Evolutionary conservation across 192 early-diverging fungal genomes (phyloP).

Genomic region (Chytriomyces hyalinus): DNA sequence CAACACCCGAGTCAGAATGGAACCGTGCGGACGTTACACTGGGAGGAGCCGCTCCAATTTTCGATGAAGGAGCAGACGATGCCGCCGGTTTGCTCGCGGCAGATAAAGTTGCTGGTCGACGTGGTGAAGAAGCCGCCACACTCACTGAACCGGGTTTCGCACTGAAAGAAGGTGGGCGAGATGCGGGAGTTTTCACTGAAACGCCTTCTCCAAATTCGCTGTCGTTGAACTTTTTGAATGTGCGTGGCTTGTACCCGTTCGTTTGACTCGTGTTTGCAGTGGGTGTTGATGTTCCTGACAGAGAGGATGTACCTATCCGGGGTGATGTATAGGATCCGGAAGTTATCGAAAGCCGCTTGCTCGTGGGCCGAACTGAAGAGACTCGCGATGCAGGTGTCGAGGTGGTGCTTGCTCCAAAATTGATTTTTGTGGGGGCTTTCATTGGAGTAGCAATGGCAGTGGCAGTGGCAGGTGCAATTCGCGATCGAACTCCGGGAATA

Average conservation of each 20-base stretch:
- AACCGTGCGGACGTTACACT: neutral
- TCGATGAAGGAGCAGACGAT: too few relatives aligned
- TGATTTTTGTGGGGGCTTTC: conserved; percentile 22
- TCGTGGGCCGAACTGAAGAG: neutral
- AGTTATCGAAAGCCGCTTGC: neutral
- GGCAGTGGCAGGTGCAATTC: neutral
- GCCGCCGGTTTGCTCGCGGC: neutral
- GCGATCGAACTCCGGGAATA: neutral
- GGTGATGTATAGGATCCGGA: neutral
- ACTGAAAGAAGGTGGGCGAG: neutral
- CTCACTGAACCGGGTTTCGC: too few relatives aligned
- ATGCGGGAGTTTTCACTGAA: neutral
- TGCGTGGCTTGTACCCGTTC: conserved; percentile 39
- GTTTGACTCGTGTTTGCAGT: neutral
- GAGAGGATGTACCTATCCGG: neutral
- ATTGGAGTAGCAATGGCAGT: neutral
- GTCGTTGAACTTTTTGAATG: conserved; percentile 47
- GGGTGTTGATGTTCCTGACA: too few relatives aligned
- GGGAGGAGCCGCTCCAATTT: neutral
- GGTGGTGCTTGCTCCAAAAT: neutral
- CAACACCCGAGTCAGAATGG: too few relatives aligned
- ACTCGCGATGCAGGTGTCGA: neutral
- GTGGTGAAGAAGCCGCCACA: neutral
- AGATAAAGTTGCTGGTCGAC: neutral
- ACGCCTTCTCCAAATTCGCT: neutral